A percentile compares a stretch with the other conserved stretches of the same genome.
Conservation (phyloP, 345 rosid species). For the Salix caprea region DNA sequence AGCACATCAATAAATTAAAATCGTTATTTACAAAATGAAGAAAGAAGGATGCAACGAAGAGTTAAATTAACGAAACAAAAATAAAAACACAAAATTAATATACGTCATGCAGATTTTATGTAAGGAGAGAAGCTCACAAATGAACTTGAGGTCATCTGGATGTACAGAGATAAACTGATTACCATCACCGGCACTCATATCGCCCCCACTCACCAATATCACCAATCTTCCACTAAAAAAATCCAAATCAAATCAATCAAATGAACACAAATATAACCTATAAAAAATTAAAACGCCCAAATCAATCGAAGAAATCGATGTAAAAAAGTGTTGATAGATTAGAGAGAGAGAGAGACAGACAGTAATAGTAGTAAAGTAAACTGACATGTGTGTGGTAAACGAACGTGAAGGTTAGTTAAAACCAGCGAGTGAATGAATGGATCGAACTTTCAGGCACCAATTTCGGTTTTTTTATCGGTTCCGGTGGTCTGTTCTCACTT, state of each 20-base stretch:
- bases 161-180: constrained; percentile 78
- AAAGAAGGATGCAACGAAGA: neutral
- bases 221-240: constrained; percentile 11
- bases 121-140: constrained; percentile 41
- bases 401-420: neutral
- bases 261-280: constrained; percentile 5
- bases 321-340: neutral
- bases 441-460: constrained; percentile 1
- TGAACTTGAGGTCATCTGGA: constrained; percentile 89
- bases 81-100: neutral
- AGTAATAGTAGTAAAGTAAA: neutral
- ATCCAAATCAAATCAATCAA: constrained; percentile 6
- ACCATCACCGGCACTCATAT: constrained; percentile 59
- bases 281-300: neutral
- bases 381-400: constrained; percentile 17
- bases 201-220: constrained; percentile 9
- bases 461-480: constrained; percentile 2
- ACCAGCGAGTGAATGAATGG: neutral
- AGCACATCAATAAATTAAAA: neutral
- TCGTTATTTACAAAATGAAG: neutral
- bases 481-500: neutral
- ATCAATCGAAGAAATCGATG: neutral
- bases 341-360: neutral
- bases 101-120: neutral
- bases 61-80: neutral